phyloP scores from a whole-genome alignment of 2,329 filamentous ascomycete genomes.

The Fusarium abutilonis region DNA sequence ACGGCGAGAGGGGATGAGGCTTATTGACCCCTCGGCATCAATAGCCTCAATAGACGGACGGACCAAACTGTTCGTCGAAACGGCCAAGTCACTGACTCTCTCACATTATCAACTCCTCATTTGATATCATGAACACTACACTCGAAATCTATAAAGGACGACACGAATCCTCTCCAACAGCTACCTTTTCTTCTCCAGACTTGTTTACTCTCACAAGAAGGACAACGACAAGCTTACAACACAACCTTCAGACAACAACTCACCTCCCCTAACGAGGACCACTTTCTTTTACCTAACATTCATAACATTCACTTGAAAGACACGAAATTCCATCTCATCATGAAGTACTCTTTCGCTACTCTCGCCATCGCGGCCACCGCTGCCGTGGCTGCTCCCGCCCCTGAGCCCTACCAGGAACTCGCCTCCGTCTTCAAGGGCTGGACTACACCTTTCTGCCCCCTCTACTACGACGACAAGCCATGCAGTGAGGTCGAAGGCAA shows the following conservation, averaged over 20 bases:
- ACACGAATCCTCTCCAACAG: slow-evolving; percentile 6
- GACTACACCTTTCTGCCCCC: neutral
- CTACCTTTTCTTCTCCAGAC: slow-evolving; percentile 32
- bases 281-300: slow-evolving; percentile 19
- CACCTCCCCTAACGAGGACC: slow-evolving; percentile 29
- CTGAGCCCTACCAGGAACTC: slow-evolving; percentile 2
- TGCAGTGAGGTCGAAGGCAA: slow-evolving; percentile 1
- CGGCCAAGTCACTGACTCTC: neutral
- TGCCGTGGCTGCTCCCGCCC: slow-evolving; percentile 17
- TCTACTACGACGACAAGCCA: slow-evolving; percentile 8
- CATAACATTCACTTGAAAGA: slow-evolving; percentile 18
- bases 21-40: slow-evolving; percentile 34
- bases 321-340: slow-evolving; percentile 20
- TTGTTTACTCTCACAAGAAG: slow-evolving; percentile 40
- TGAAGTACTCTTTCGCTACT: slow-evolving; percentile 47
- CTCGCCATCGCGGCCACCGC: slow-evolving; percentile 37
- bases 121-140: slow-evolving; percentile 8
- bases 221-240: slow-evolving; percentile 29
- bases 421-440: neutral
- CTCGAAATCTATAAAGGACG: slow-evolving; percentile 36
- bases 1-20: slow-evolving; percentile 12
- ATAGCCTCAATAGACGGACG: slow-evolving; percentile 34
- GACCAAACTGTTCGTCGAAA: slow-evolving; percentile 4
- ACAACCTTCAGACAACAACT: slow-evolving; percentile 25
- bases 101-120: neutral